These are phyloP conservation scores for Paulownia fortunei DNA, from an alignment of 257 asterid species.

Conservation along the genomic window DNA sequence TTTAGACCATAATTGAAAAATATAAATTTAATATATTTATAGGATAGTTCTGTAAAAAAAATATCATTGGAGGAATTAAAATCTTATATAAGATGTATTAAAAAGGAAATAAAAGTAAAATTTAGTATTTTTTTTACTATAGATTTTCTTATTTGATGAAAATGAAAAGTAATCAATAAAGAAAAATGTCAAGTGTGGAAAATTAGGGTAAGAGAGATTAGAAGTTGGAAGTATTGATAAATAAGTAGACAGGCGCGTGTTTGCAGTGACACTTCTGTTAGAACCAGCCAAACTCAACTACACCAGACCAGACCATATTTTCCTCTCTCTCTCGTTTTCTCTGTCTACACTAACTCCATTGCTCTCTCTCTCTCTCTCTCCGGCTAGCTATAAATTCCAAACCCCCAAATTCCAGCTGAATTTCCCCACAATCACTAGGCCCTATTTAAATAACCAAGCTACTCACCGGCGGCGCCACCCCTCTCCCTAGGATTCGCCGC, in stretches of 20 bases:
- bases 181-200: not conserved
- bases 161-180: not conserved
- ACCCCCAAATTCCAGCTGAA: constrained; percentile 26
- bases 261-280: constrained; percentile 30
- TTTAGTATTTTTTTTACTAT: no score
- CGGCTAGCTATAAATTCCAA: constrained; percentile 26
- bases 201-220: not conserved
- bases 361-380: not conserved
- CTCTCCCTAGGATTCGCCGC: constrained; percentile 35
- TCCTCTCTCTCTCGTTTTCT: constrained; percentile 19
- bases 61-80: no score
- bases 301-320: constrained; percentile 29
- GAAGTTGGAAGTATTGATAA: no score
- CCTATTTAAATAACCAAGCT: not conserved
- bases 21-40: no score
- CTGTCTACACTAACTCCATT: constrained; percentile 39
- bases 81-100: no score
- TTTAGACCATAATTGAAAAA: no score
- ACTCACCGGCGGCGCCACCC: constrained; percentile 43
- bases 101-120: no score
- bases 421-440: constrained; percentile 21
- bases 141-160: no score
- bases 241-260: constrained; percentile 40
- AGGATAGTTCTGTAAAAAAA: no score
- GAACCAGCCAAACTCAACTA: constrained; percentile 39